A percentile compares a stretch with the other conserved stretches of the same genome.
Conservation (phyloP, 1,284 basidiomycete genomes). For the Singerocomus inundabilis region DNA sequence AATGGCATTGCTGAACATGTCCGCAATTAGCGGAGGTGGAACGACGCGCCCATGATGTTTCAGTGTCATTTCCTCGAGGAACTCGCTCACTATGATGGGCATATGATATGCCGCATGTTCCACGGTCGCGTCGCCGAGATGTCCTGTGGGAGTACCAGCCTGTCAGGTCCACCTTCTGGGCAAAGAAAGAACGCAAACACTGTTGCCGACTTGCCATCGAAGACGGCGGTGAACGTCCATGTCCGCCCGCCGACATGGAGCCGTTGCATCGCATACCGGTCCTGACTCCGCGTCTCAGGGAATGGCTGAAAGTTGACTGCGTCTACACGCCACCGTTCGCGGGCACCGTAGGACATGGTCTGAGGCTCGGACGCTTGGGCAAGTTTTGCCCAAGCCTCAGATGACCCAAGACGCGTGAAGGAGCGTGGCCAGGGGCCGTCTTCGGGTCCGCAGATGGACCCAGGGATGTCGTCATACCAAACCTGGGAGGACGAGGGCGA, state of each 20-base stretch:
- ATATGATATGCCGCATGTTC: conserved; percentile 65
- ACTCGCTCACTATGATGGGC: conserved; percentile 63
- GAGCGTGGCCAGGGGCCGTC: conserved; percentile 62
- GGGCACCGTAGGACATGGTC: conserved; percentile 39
- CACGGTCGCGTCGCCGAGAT: conserved; percentile 67
- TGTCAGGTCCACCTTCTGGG: conserved; percentile 1
- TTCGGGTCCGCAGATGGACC: conserved; percentile 54
- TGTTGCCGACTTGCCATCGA: conserved; percentile 57
- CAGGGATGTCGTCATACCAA: conserved; percentile 52
- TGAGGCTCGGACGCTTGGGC: conserved; percentile 49
- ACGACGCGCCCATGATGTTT: conserved; percentile 36
- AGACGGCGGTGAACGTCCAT: conserved; percentile 67
- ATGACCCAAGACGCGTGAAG: conserved; percentile 47
- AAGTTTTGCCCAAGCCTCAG: conserved; percentile 50
- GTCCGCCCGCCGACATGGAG: conserved; percentile 52
- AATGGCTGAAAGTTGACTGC: conserved; percentile 65
- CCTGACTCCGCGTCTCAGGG: conserved; percentile 47
- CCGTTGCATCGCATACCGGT: conserved; percentile 58
- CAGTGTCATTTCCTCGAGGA: conserved; percentile 44
- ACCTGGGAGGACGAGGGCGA: conserved; percentile 39
- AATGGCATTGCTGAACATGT: conserved; percentile 55
- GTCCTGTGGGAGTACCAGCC: conserved; percentile 42
- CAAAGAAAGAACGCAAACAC: background rate
- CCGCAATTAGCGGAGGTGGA: conserved; percentile 48
- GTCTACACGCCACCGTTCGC: conserved; percentile 46